A percentile compares a stretch with the other conserved stretches of the same genome.
Conservation (phyloP, 768 basidiomycete genomes). For the Paxillus rubicundulus region DNA sequence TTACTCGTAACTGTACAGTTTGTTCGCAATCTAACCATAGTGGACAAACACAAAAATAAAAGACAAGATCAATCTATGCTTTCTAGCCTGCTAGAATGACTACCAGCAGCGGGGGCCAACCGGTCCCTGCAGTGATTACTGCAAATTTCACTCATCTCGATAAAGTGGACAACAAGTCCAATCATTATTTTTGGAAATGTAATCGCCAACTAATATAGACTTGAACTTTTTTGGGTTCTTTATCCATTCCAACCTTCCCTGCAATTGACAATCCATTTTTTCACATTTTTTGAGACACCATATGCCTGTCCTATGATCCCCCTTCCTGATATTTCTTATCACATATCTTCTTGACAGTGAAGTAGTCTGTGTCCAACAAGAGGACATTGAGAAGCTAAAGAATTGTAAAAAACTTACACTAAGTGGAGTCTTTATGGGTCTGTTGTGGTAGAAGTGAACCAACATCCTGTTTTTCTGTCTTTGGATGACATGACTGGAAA, state of each 20-base stretch:
- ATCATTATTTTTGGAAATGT: too few species aligned
- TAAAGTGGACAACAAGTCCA: too few species aligned
- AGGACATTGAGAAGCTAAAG: slow-evolving; percentile 17
- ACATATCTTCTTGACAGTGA: slow-evolving; percentile 24
- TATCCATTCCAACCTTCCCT: slow-evolving; percentile 24
- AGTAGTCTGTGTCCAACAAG: slow-evolving; percentile 16
- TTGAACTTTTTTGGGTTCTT: too few species aligned
- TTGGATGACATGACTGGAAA: slow-evolving; percentile 29
- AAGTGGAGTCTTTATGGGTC: slow-evolving; percentile 27
- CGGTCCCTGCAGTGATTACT: too few species aligned
- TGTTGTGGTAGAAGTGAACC: slow-evolving; percentile 21
- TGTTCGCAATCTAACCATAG: too few species aligned
- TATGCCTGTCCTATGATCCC: slow-evolving; percentile 23
- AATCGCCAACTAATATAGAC: too few species aligned
- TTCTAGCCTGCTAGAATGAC: too few species aligned
- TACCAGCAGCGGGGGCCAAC: too few species aligned
- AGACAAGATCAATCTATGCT: too few species aligned
- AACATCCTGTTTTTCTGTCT: slow-evolving; percentile 23
- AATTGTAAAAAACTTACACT: slow-evolving; percentile 18
- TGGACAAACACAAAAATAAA: too few species aligned
- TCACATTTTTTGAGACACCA: slow-evolving; percentile 14
- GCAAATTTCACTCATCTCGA: too few species aligned
- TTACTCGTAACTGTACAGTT: too few species aligned
- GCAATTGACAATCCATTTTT: slow-evolving; percentile 20
- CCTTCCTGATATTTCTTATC: slow-evolving; percentile 24